Percentiles rank a stretch among this genome's conserved stretches.
phyloP scores from a whole-genome alignment of 2,329 filamentous ascomycete genomes.

The Aureobasidium sp. region DNA sequence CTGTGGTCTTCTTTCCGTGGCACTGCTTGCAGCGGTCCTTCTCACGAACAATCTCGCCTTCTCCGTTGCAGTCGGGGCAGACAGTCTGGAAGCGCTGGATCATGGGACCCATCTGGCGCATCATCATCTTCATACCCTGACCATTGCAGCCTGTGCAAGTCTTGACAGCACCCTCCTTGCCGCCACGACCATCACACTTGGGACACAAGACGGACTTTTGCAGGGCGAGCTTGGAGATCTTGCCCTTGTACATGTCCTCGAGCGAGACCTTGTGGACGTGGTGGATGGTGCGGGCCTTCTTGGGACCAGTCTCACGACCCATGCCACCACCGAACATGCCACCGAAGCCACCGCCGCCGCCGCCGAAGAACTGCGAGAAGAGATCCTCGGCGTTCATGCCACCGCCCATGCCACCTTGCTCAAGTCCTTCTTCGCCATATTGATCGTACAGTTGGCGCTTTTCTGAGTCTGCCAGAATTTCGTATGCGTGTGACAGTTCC shows the following conservation, averaged over 20 bases:
- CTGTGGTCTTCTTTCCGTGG: conserved; percentile 92
- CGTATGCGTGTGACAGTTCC: conserved; percentile 91
- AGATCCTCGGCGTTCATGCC: conserved; percentile 92
- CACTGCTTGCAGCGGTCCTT: conserved; percentile 98
- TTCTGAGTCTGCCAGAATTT: conserved; percentile 83
- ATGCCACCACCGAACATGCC: conserved; percentile 66
- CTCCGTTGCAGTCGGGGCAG: conserved; percentile 95
- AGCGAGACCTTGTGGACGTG: conserved; percentile 98
- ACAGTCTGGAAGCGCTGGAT: conserved; percentile 99
- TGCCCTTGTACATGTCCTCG: conserved; percentile 96
- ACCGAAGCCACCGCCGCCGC: conserved; percentile 57
- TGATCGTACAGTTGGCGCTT: conserved; percentile 93
- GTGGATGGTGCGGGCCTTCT: conserved; percentile 91
- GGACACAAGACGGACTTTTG: conserved; percentile 97
- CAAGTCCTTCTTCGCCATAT: conserved; percentile 93
- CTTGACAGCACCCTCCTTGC: conserved; percentile 96
- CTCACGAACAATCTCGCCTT: conserved; percentile 92
- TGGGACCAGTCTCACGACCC: conserved; percentile 71
- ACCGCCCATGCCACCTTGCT: conserved; percentile 67
- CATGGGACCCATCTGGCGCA: conserved; percentile 99
- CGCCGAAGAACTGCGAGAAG: conserved; percentile 94
- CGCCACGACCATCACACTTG: conserved; percentile 87
- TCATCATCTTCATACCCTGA: conserved; percentile 99
- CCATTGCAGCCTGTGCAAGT: conserved; percentile 86
- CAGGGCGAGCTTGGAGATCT: conserved; percentile 92